Conservation (phyloP, 2,329 filamentous ascomycete genomes). For the Ophiocordyceps unilateralis region DNA sequence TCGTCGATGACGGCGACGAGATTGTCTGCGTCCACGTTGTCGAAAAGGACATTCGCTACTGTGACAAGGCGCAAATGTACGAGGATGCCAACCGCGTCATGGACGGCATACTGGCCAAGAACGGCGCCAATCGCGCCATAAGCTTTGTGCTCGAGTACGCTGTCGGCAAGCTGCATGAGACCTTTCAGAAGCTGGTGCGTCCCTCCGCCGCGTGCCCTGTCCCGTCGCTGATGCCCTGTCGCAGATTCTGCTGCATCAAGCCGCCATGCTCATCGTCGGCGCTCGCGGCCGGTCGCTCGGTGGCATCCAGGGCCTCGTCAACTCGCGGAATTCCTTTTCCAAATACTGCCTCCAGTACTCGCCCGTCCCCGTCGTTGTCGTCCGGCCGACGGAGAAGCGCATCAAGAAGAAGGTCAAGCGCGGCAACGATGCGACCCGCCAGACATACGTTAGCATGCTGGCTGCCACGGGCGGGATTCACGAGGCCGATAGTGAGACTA, state of each 20-base stretch:
- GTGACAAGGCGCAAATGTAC: constrained; percentile 50
- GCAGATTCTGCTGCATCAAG: constrained; percentile 82
- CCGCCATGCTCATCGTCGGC: constrained; percentile 78
- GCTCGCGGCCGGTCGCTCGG: constrained; percentile 72
- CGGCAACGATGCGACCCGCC: constrained; percentile 54
- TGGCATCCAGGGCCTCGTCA: constrained; percentile 71
- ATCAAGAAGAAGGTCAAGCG: constrained; percentile 83
- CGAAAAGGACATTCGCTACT: constrained; percentile 60
- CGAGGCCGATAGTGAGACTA: constrained; percentile 38
- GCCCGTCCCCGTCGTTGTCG: constrained; percentile 82
- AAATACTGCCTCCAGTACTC: constrained; percentile 93
- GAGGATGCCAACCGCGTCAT: constrained; percentile 60
- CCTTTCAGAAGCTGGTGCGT: constrained; percentile 76
- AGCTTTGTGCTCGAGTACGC: constrained; percentile 75
- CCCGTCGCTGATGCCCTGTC: neutral
- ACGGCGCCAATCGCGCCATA: constrained; percentile 63
- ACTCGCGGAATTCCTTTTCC: constrained; percentile 63
- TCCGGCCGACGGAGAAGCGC: constrained; percentile 71
- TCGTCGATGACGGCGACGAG: constrained; percentile 87
- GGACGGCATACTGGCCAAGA: constrained; percentile 61
- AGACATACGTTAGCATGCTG: constrained; percentile 64
- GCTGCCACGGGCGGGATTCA: constrained; percentile 41
- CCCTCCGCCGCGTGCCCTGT: neutral
- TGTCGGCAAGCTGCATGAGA: constrained; percentile 75
- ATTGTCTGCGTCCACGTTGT: constrained; percentile 80